Conservation (phyloP, 257 asterid genomes). For the Nicotiana sylvestris region DNA sequence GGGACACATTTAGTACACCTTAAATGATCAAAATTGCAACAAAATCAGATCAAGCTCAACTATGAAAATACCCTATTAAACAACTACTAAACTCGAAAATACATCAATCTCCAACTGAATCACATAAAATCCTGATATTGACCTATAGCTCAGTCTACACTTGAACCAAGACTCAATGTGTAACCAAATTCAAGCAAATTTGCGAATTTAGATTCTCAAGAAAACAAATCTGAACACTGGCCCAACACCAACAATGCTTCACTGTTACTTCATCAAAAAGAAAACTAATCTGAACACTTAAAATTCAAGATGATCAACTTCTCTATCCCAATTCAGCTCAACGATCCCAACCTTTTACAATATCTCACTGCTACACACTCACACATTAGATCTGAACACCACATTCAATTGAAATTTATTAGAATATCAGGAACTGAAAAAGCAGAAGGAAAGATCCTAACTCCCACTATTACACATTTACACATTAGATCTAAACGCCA, state of each 20-base stretch:
- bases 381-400: not conserved
- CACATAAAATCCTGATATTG: not conserved
- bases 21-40: not conserved
- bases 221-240: not conserved
- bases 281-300: not conserved
- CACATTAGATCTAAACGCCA: not conserved
- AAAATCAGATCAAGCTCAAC: not conserved
- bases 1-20: not conserved
- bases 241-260: too few species aligned
- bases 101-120: not conserved
- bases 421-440: too few species aligned
- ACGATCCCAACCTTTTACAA: not conserved
- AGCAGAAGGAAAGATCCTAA: not conserved
- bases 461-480: too few species aligned
- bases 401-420: not conserved
- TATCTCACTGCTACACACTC: not conserved
- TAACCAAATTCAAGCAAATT: not conserved
- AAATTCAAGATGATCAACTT: not conserved
- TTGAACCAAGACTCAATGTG: not conserved
- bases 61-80: too few species aligned
- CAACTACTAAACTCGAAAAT: too few species aligned
- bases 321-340: not conserved
- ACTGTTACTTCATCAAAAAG: too few species aligned
- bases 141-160: not conserved
- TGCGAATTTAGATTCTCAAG: not conserved